A percentile compares a stretch with the other conserved stretches of the same genome.
These are phyloP conservation scores for Fusarium sp. DNA, from an alignment of 2,329 filamentous ascomycete species.

Conservation along the genomic window DNA sequence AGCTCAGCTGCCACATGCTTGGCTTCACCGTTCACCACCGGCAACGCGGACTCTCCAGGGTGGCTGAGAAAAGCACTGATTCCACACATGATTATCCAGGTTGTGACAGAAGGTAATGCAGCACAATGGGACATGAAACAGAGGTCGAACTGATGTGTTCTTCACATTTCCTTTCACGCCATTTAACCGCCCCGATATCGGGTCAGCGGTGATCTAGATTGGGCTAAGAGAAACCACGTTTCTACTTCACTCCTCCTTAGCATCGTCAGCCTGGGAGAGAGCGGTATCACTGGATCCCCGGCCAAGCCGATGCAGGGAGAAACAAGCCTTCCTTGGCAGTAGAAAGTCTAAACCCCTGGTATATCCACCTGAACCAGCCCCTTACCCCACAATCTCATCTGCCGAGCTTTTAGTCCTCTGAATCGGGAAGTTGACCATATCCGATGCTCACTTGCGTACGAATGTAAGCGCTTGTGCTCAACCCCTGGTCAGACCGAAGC, in stretches of 20 bases:
- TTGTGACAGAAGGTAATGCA: not conserved
- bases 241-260: too few species aligned
- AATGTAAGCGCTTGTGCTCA: too few species aligned
- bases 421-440: too few species aligned
- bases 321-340: not conserved
- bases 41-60: not conserved
- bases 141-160: not conserved
- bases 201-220: not conserved
- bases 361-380: too few species aligned
- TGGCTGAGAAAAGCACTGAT: constrained; percentile 14
- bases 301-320: not conserved
- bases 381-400: too few species aligned
- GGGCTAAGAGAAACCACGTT: too few species aligned
- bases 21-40: not conserved
- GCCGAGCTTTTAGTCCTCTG: too few species aligned
- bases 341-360: not conserved
- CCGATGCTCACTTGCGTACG: too few species aligned
- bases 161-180: not conserved
- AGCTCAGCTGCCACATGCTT: not conserved
- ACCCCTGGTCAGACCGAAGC: constrained; percentile 1
- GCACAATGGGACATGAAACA: not conserved
- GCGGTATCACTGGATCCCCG: too few species aligned
- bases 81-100: constrained; percentile 9
- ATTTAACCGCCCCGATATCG: not conserved
- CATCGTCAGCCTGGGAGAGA: too few species aligned